A percentile compares a stretch with the other conserved stretches of the same genome.
Conservation (phyloP, 108 stramenopile species). For the Discostella stelligeroides region DNA sequence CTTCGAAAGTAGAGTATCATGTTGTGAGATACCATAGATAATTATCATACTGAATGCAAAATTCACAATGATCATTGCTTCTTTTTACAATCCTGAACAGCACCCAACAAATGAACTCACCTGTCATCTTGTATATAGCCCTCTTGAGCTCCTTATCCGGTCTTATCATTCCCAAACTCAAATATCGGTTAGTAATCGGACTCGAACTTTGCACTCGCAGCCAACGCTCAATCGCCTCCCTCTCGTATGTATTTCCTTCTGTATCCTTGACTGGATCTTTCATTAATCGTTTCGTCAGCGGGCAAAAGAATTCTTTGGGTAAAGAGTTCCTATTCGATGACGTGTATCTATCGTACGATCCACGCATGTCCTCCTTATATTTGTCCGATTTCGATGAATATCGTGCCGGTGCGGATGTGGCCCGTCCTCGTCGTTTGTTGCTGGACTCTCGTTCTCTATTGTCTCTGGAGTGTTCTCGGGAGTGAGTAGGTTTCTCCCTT, state of each 20-base stretch:
- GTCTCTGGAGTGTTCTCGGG: neutral
- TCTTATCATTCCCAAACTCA: slow-evolving; percentile 39
- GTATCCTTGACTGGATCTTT: slow-evolving; percentile 78
- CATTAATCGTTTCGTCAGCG: slow-evolving; percentile 72
- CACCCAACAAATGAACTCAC: no score
- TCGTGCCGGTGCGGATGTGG: slow-evolving; percentile 40
- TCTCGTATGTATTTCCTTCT: slow-evolving; percentile 85
- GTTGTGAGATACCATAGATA: no score
- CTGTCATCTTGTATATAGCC: slow-evolving; percentile 35
- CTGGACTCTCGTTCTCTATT: neutral
- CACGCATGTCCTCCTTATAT: neutral
- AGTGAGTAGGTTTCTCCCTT: slow-evolving; percentile 1
- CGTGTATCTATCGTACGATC: neutral
- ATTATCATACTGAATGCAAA: no score
- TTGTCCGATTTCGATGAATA: slow-evolving; percentile 4
- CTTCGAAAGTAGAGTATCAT: slow-evolving; percentile 12
- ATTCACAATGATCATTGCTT: no score
- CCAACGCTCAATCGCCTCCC: slow-evolving; percentile 72
- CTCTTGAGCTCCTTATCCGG: slow-evolving; percentile 50
- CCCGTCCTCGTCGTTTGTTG: slow-evolving; percentile 14
- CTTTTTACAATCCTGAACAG: no score
- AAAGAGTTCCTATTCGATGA: neutral
- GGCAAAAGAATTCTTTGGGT: slow-evolving; percentile 61
- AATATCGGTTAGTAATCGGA: slow-evolving; percentile 50
- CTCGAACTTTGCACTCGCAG: slow-evolving; percentile 50